Evolutionary conservation across 176 grass and related monocot species (phyloP).

Genomic region (Microstegium vimineum): DNA sequence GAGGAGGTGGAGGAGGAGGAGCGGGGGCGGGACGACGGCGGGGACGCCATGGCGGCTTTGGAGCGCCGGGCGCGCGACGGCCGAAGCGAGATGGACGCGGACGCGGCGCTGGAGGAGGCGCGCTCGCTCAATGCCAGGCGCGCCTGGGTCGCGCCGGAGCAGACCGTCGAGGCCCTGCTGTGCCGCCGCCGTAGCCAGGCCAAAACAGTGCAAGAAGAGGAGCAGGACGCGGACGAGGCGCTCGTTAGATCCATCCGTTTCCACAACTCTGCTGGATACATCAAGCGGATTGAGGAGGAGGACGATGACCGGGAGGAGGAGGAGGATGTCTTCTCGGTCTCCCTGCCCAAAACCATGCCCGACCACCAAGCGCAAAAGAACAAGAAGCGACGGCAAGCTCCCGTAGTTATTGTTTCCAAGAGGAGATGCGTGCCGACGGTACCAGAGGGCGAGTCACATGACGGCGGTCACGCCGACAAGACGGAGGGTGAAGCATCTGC

Average conservation of each 20-base stretch:
- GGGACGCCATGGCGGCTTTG: background rate
- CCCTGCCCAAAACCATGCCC: background rate
- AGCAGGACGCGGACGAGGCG: background rate
- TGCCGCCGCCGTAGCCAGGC: background rate
- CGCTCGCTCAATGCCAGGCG: background rate
- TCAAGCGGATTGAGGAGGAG: background rate
- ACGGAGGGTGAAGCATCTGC: background rate
- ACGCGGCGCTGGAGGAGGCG: conserved; percentile 9
- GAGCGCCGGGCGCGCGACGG: background rate
- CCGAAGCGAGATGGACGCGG: background rate
- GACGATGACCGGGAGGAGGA: background rate
- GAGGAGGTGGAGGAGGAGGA: background rate
- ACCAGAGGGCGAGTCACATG: background rate
- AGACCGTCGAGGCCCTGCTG: background rate
- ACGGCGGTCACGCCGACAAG: background rate
- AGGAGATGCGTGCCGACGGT: background rate
- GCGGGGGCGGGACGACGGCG: background rate
- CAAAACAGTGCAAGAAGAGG: background rate
- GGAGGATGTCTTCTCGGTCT: background rate
- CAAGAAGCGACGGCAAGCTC: background rate
- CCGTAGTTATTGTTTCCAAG: background rate
- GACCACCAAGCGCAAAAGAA: background rate
- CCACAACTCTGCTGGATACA: background rate
- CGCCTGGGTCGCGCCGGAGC: background rate
- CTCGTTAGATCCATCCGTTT: background rate